Evolutionary conservation across 257 asterid species (phyloP), one percentile per base, ranked within the genome.

Genomic region (Primulina huaijiensis): DNA sequence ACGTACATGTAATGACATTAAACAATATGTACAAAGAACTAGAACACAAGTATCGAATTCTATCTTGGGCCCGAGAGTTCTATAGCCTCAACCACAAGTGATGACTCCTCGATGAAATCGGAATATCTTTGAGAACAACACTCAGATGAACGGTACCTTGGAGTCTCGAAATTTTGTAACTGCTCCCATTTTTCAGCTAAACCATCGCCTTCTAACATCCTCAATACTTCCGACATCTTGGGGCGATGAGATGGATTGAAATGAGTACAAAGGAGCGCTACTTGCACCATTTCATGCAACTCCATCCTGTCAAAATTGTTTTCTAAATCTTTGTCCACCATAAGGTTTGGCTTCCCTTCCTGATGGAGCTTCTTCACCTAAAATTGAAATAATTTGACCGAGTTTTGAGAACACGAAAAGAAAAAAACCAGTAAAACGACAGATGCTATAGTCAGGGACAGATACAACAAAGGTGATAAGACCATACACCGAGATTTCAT

Each of bases 61-160:
- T 95, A 93, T 72, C 99, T 81, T 14, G 99, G 99, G 25, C 97
- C 97, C 9, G 97, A 93, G 55, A 94, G 92, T 67, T 94, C 97
- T 87, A 90, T 89, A 6, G 92, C 92, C 87, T 94, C 99, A 50
- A 90, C 85, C 52, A 86, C 88, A 20, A 89, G 82, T 12, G 99
- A 86, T 0, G 97, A 89, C 46, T 91, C 97, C 76, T 94, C 96
- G 9, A 90, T 83, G 61, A 58, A 90, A 59, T 94, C 95, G 2
- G 92, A 85, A 19, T 94, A 90, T 77, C 96, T 89, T 64, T 87
- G 95, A 56, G 85, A 75, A 6, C 86, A 83, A 23, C 79, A 77
- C 43, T 83, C 91, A 14, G 74, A 73, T n/a, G 87, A 30, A 12
- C 88, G 77, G 35, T 71, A 80, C 74, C 87, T 85, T n/a, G 87